phyloP scores from a whole-genome alignment of 2,329 filamentous ascomycete genomes.

The Beauveria sp. region DNA sequence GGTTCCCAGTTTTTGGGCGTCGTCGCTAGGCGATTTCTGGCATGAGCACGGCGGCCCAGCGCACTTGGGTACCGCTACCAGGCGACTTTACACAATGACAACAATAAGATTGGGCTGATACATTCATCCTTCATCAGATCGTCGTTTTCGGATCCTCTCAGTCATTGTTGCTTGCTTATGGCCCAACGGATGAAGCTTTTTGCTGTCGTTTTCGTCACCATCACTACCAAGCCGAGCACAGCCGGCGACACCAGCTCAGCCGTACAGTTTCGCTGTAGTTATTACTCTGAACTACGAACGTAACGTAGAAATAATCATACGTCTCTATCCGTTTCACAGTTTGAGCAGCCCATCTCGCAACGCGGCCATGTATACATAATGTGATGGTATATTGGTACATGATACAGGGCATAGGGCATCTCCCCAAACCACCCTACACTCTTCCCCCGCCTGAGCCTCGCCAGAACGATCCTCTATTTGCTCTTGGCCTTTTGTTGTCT shows the following conservation, averaged over 20 bases:
- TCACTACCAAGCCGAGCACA: not conserved
- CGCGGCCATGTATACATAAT: not conserved
- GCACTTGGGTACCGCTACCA: not conserved
- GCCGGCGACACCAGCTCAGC: not conserved
- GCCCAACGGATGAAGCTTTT: not conserved
- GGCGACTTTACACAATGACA: too few relatives aligned
- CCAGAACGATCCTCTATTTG: conserved; percentile 13
- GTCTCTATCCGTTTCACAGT: not conserved
- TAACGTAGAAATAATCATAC: not conserved
- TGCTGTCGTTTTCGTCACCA: not conserved
- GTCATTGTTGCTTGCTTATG: too few relatives aligned
- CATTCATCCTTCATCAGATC: too few relatives aligned
- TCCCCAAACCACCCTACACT: conserved; percentile 22
- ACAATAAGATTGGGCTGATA: too few relatives aligned
- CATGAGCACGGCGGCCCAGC: not conserved
- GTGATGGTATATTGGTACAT: conserved; percentile 13
- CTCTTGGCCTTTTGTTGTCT: conserved; percentile 15
- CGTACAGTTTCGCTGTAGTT: not conserved
- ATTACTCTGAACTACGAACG: not conserved
- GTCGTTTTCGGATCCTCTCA: too few relatives aligned
- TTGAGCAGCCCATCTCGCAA: not conserved
- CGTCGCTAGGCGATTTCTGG: not conserved
- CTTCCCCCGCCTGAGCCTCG: not conserved
- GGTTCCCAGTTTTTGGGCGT: not conserved
- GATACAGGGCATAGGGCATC: conserved; percentile 2